phyloP scores from a whole-genome alignment of 1,139 yeast genomes.

The Yamadazyma siamensis region DNA sequence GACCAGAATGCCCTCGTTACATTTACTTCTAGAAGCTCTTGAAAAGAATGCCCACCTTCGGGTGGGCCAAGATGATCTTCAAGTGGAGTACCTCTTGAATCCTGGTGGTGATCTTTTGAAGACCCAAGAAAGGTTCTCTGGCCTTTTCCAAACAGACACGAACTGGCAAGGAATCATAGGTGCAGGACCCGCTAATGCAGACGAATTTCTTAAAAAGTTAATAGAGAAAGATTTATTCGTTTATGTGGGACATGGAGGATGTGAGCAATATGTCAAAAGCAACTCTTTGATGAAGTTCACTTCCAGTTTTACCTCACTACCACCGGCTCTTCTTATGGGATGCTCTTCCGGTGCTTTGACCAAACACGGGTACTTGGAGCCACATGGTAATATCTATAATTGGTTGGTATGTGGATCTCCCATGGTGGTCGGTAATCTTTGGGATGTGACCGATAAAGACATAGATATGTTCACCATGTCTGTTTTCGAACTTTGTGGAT shows the following conservation, averaged over 20 bases:
- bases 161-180: conserved; percentile 60
- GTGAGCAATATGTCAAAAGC: conserved; percentile 70
- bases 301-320: conserved; percentile 28
- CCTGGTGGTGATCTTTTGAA: conserved; percentile 75
- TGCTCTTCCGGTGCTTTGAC: conserved; percentile 82
- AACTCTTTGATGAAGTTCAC: conserved; percentile 24
- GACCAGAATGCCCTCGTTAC: conserved; percentile 73
- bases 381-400: conserved; percentile 73
- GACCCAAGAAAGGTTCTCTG: conserved; percentile 62
- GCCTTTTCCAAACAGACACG: conserved; percentile 31
- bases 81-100: conserved; percentile 54
- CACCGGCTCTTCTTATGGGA: conserved; percentile 80
- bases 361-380: conserved; percentile 59
- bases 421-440: conserved; percentile 76
- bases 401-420: conserved; percentile 82
- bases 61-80: no score
- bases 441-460: conserved; percentile 98
- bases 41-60: conserved; percentile 1
- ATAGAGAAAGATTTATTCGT: conserved; percentile 52
- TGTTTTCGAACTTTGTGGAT: conserved; percentile 62
- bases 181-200: conserved; percentile 50
- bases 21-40: conserved; percentile 43
- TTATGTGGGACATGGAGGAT: conserved; percentile 94
- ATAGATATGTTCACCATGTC: conserved; percentile 72
- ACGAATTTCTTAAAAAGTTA: conserved; percentile 35